Percentiles rank a stretch among this genome's conserved stretches.
Evolutionary conservation across 768 basidiomycete species (phyloP).

Genomic region (Serendipita sp.): DNA sequence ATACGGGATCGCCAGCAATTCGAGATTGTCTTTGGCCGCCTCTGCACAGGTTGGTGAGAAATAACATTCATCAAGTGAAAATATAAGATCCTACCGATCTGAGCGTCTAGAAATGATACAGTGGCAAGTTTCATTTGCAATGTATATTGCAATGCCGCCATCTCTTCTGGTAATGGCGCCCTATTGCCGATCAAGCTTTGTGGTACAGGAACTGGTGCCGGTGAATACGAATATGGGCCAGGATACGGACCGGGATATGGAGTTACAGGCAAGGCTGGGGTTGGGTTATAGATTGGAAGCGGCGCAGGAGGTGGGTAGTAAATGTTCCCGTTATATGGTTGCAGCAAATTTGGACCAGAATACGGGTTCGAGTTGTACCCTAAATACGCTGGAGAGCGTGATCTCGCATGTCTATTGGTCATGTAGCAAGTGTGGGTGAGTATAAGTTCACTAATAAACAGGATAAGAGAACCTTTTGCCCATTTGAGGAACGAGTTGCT

Average conservation of each 20-base stretch:
- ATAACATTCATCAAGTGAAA: background rate
- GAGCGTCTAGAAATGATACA: background rate
- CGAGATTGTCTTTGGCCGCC: background rate
- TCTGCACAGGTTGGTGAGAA: background rate
- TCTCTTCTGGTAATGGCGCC: background rate
- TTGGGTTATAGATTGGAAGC: background rate
- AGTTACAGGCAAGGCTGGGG: background rate
- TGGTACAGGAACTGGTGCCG: background rate
- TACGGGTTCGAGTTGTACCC: background rate
- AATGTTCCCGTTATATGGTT: background rate
- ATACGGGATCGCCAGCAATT: conserved; percentile 1
- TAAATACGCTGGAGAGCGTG: background rate
- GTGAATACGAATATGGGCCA: background rate
- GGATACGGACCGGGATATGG: background rate
- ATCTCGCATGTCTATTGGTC: background rate
- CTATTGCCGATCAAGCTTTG: background rate
- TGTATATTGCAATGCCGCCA: conserved; percentile 1
- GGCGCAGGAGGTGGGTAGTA: background rate
- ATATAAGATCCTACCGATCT: background rate
- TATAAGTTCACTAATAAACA: background rate
- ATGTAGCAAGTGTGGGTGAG: background rate
- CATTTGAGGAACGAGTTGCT: background rate
- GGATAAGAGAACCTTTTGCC: background rate
- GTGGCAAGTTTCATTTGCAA: conserved; percentile 1
- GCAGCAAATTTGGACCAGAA: background rate